Percentiles rank a stretch among this genome's conserved stretches.
phyloP scores from a whole-genome alignment of 2,329 filamentous ascomycete species.

The Arthrobotrys musiformis region DNA sequence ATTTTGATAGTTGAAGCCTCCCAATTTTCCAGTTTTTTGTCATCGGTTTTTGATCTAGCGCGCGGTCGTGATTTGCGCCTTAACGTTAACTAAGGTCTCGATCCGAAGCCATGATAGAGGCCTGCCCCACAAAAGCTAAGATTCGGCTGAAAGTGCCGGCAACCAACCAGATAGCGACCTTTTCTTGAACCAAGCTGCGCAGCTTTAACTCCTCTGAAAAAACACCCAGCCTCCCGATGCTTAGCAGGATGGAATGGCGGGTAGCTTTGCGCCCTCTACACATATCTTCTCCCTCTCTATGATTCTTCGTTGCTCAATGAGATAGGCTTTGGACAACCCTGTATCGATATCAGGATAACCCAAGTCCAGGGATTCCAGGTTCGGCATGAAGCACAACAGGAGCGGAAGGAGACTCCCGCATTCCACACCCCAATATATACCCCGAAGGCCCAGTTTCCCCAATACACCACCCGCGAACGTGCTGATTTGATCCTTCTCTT shows the following conservation, averaged over 20 bases:
- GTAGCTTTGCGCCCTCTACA: neutral
- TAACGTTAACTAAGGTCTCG: neutral
- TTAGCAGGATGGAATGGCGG: neutral
- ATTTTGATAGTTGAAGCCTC: neutral
- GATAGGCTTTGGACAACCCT: neutral
- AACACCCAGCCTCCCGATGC: neutral
- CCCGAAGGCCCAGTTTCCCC: neutral
- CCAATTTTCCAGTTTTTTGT: neutral
- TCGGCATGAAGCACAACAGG: slow-evolving; percentile 20
- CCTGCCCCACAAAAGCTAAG: neutral
- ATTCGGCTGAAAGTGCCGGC: slow-evolving; percentile 20
- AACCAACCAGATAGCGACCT: neutral
- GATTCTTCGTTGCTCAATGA: neutral
- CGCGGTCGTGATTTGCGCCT: neutral
- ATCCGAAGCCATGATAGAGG: slow-evolving; percentile 38
- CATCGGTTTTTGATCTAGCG: neutral
- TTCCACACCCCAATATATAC: slow-evolving; percentile 10
- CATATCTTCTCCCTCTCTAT: neutral
- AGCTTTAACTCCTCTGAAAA: neutral
- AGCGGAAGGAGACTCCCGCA: slow-evolving; percentile 4
- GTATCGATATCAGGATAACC: neutral
- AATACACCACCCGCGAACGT: neutral
- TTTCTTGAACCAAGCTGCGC: neutral
- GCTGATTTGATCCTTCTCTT: slow-evolving; percentile 16
- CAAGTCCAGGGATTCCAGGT: slow-evolving; percentile 1